A percentile compares a stretch with the other conserved stretches of the same genome.
These are phyloP conservation scores for Lactifluus subvellereus DNA, from an alignment of 768 basidiomycete genomes.

Conservation along the genomic window DNA sequence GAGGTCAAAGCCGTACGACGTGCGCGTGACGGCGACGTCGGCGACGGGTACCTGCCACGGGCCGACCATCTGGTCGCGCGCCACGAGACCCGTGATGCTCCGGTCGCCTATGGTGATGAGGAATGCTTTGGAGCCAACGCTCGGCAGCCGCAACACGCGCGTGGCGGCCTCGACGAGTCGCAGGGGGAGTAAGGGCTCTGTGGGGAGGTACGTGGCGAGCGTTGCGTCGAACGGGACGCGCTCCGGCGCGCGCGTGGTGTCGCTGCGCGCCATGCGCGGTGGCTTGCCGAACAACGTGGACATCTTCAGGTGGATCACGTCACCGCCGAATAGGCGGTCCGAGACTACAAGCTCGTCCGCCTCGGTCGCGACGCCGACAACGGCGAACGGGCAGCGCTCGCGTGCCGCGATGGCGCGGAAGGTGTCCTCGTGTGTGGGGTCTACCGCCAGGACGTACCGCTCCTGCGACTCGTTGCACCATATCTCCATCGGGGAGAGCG, in stretches of 20 bases:
- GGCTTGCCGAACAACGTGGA: constrained; percentile 94
- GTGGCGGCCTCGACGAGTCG: constrained; percentile 60
- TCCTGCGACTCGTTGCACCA: constrained; percentile 99
- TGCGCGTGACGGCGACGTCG: constrained; percentile 94
- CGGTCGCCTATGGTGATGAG: constrained; percentile 98
- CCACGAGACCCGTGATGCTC: constrained; percentile 87
- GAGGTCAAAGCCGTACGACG: constrained; percentile 88
- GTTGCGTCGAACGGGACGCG: constrained; percentile 63
- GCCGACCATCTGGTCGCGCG: constrained; percentile 98
- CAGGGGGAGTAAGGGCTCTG: constrained; percentile 35
- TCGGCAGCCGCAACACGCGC: constrained; percentile 84
- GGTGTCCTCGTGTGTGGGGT: constrained; percentile 47
- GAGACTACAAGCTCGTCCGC: constrained; percentile 84
- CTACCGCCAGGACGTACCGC: constrained; percentile 90
- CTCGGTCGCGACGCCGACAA: constrained; percentile 83
- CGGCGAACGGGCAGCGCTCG: constrained; percentile 89
- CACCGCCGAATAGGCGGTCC: constrained; percentile 70
- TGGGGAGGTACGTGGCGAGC: constrained; percentile 60
- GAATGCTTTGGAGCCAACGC: constrained; percentile 94
- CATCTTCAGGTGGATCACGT: constrained; percentile 89
- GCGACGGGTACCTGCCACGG: constrained; percentile 98
- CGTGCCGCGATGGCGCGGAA: constrained; percentile 79
- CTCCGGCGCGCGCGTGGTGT: constrained; percentile 40
- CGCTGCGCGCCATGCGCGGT: constrained; percentile 80
- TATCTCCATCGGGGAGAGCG: constrained; percentile 99